A percentile compares a stretch with the other conserved stretches of the same genome.
Conservation (phyloP, 129 eudicot species). For the Sambucus nigra region DNA sequence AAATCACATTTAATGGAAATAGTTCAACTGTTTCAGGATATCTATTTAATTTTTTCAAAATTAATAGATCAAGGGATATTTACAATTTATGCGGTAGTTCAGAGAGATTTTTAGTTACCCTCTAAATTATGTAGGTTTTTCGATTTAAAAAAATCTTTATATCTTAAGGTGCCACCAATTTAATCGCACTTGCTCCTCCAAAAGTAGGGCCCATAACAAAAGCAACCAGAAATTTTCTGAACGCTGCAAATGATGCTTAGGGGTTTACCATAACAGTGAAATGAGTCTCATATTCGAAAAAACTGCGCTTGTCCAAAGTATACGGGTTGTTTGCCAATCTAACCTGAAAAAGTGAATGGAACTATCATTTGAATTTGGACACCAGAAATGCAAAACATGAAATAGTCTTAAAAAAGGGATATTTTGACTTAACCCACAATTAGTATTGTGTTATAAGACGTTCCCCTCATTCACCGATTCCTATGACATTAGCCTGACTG, state of each 20-base stretch:
- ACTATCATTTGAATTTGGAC: background rate
- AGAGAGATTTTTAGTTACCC: too few species aligned
- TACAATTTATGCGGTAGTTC: too few species aligned
- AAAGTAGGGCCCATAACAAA: background rate
- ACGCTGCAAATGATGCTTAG: background rate
- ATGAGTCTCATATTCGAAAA: constrained; percentile 89
- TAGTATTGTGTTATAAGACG: too few species aligned
- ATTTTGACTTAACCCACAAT: too few species aligned
- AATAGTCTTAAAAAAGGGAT: too few species aligned
- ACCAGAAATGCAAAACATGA: background rate
- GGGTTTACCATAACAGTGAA: constrained; percentile 94
- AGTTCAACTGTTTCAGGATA: too few species aligned
- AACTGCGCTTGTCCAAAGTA: constrained; percentile 69
- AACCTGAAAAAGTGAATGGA: constrained; percentile 42
- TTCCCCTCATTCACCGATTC: too few species aligned
- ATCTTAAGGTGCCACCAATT: background rate
- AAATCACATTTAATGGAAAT: too few species aligned
- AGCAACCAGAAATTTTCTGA: background rate
- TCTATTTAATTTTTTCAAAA: too few species aligned
- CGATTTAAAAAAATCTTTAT: too few species aligned
- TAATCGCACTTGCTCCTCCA: background rate
- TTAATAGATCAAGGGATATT: too few species aligned
- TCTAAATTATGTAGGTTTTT: background rate
- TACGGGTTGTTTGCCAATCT: constrained; percentile 88
- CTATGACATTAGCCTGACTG: too few species aligned